Evolutionary conservation across 2,329 filamentous ascomycete genomes (phyloP), one percentile per base, ranked within the genome.

Genomic region (Colletotrichum zoysiae): DNA sequence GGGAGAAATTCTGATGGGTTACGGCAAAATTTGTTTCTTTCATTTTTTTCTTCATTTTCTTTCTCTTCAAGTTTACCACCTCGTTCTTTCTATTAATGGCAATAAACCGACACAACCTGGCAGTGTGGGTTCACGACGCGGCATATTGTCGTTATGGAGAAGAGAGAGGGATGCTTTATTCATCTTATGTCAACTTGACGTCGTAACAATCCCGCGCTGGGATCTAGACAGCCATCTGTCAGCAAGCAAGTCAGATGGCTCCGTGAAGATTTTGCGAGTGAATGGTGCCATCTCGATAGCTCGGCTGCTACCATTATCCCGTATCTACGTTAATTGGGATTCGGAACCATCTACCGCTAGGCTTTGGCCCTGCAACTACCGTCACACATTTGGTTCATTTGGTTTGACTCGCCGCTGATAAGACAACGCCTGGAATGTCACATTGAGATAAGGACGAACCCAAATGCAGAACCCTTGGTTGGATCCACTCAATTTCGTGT

Each of bases 391-490:
- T 66, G 26, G 62, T 55, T 59, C 44, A 30, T 35, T 38, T 66
- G 26, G 62, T 55, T 59, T 11, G 33, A 42, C 44, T 46, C 23
- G n/a, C 35, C 12, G 23, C 40, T 53, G 59, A 69, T 69, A 69
- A 69, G 65, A 56, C 14, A 44, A 64, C 55, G 51, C 14, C n/a
- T 48, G 5, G 46, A 61, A 71, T 51, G 51, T 44, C 51, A 55
- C 53, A 35, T 56, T 46, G 33, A 71, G 69, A 69, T 71, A 71
- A 71, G 58, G 16, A 42, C 8, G 33, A 14, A 26, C n/a, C 30
- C 33, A 35, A 51, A 56, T 50, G 11, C n/a, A 26, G 46, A 51
- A 69, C 46, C 59, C 55, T 60, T 26, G 38, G 69, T 60, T 26
- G 38, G 69, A 48, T 26, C 69, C 69, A 64, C 69, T 30, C 30